Evolutionary conservation across 2,329 filamentous ascomycete genomes (phyloP).

Genomic region (Macrophomina tecta): DNA sequence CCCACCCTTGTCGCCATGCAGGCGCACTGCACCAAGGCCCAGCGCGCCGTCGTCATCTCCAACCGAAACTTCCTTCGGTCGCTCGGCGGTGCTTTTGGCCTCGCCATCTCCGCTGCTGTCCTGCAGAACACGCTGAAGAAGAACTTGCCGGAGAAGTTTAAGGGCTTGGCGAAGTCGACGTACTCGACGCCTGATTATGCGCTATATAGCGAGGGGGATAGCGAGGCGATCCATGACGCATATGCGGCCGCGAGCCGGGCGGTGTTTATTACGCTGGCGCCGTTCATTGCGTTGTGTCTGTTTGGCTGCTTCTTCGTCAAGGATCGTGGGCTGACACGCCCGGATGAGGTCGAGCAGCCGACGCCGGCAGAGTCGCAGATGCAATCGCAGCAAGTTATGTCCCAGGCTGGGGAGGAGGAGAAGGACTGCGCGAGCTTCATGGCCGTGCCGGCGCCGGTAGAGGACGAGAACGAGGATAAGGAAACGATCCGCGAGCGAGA

Average conservation of each 20-base stretch:
- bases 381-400: neutral
- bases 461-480: conserved; percentile 13
- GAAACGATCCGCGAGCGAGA: neutral
- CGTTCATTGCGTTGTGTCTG: conserved; percentile 27
- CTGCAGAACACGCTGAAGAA: conserved; percentile 43
- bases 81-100: conserved; percentile 63
- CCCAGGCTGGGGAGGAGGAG: conserved; percentile 9
- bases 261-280: conserved; percentile 28
- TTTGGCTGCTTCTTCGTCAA: conserved; percentile 28
- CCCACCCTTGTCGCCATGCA: conserved; percentile 64
- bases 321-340: conserved; percentile 24
- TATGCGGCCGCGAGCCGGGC: conserved; percentile 28
- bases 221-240: conserved; percentile 23
- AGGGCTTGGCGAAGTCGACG: conserved; percentile 19
- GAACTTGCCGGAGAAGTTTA: conserved; percentile 25
- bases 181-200: conserved; percentile 24
- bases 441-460: conserved; percentile 15
- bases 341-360: conserved; percentile 23
- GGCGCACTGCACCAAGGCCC: conserved; percentile 55
- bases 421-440: conserved; percentile 11
- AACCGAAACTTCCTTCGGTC: conserved; percentile 68
- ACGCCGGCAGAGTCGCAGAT: neutral
- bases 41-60: conserved; percentile 67
- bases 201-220: neutral
- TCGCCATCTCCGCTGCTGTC: conserved; percentile 62